Conservation (phyloP, 768 basidiomycete genomes). For the Cystofilobasidium capitatum region DNA sequence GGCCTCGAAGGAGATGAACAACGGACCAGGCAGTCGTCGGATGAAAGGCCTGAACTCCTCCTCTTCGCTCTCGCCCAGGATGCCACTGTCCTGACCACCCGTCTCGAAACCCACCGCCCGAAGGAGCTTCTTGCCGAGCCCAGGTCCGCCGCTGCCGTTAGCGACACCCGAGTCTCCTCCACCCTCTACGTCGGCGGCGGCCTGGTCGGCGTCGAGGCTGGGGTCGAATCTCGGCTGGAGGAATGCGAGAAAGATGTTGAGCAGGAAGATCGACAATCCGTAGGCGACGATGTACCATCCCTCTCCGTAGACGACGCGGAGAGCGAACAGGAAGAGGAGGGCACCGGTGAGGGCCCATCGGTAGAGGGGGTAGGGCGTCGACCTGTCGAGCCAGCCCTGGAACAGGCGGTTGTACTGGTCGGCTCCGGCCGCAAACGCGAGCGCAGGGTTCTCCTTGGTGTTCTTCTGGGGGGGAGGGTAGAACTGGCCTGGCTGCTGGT, state of each 20-base stretch:
- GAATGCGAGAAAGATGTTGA: constrained; percentile 94
- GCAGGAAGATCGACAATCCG: constrained; percentile 85
- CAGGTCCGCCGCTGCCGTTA: background rate
- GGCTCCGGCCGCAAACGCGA: constrained; percentile 21
- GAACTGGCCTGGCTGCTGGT: background rate
- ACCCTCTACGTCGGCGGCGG: constrained; percentile 91
- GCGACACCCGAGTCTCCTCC: constrained; percentile 50
- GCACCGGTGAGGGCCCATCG: constrained; percentile 75
- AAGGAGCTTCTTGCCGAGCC: constrained; percentile 28
- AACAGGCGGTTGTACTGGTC: constrained; percentile 50
- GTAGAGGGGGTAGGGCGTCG: constrained; percentile 79
- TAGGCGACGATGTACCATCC: constrained; percentile 58
- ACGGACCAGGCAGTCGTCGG: constrained; percentile 60
- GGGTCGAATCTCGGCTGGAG: constrained; percentile 97
- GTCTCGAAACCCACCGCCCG: constrained; percentile 37
- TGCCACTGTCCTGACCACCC: constrained; percentile 8
- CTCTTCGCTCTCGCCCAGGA: constrained; percentile 48
- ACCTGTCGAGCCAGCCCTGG: constrained; percentile 79
- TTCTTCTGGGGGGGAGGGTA: constrained; percentile 21
- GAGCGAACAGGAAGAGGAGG: constrained; percentile 62
- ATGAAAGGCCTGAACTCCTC: constrained; percentile 98
- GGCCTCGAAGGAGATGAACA: background rate
- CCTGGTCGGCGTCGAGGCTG: constrained; percentile 80
- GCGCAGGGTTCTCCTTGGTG: constrained; percentile 20
- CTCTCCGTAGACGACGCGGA: constrained; percentile 78